Conservation (phyloP, 495 filamentous ascomycete species). For the Penicillium crystallinum region DNA sequence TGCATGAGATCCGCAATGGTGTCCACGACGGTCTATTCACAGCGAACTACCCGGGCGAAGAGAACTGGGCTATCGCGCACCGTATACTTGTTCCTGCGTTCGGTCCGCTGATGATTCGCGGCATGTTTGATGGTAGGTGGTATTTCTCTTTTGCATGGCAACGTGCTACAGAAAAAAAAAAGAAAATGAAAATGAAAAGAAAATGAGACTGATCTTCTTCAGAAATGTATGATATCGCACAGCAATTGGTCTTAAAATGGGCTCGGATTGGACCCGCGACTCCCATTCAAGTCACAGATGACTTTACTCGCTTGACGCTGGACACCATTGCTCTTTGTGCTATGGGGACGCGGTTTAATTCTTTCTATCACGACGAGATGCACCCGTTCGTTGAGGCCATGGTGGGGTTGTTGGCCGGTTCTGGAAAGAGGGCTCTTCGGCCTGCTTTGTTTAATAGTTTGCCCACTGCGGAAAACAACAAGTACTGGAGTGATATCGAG, state of each 20-base stretch:
- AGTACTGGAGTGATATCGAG: constrained; percentile 55
- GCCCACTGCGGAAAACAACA: constrained; percentile 45
- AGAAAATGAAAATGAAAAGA: no score
- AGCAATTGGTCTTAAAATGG: constrained; percentile 71
- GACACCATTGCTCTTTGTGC: constrained; percentile 69
- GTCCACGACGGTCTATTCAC: constrained; percentile 67
- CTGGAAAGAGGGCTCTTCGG: constrained; percentile 46
- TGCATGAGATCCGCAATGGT: constrained; percentile 54
- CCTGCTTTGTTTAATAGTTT: constrained; percentile 49
- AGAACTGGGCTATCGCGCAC: constrained; percentile 69
- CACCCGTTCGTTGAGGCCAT: constrained; percentile 67
- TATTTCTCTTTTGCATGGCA: not conserved
- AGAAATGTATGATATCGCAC: constrained; percentile 71
- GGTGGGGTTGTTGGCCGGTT: constrained; percentile 52
- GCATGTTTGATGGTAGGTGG: constrained; percentile 55
- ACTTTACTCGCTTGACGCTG: constrained; percentile 70
- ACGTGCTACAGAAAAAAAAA: not conserved
- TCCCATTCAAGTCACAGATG: constrained; percentile 57
- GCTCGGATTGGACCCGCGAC: constrained; percentile 55
- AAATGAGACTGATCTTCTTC: not conserved
- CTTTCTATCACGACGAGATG: constrained; percentile 60
- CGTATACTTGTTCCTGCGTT: constrained; percentile 63
- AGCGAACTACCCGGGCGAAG: constrained; percentile 50
- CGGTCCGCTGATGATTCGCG: constrained; percentile 61
- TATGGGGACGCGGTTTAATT: constrained; percentile 73